Evolutionary conservation across 768 basidiomycete species (phyloP).

Genomic region (Ramaria sp.): DNA sequence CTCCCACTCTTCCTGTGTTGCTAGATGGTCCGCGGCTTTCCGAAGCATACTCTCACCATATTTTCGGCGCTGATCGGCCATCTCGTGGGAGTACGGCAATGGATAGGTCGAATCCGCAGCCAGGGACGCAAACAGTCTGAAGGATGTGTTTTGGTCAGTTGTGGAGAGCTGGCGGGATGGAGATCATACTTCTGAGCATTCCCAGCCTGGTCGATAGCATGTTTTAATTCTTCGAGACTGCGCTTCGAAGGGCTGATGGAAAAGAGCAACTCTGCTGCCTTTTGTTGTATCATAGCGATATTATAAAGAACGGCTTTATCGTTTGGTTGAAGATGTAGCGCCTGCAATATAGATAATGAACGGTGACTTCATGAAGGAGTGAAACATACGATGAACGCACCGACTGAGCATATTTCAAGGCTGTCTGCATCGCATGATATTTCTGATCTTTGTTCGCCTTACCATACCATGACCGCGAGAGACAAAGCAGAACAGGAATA

Average conservation of each 20-base stretch:
- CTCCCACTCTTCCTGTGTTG: slow-evolving; percentile 62
- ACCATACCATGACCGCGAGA: slow-evolving; percentile 89
- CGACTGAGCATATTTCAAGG: slow-evolving; percentile 72
- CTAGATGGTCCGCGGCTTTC: slow-evolving; percentile 69
- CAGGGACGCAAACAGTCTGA: slow-evolving; percentile 74
- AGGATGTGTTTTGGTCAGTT: slow-evolving; percentile 2
- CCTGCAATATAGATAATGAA: slow-evolving; percentile 33
- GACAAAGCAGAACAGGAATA: slow-evolving; percentile 65
- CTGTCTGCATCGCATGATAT: slow-evolving; percentile 71
- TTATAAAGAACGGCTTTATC: slow-evolving; percentile 93
- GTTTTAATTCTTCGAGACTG: slow-evolving; percentile 66
- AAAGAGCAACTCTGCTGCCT: slow-evolving; percentile 84
- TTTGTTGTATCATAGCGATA: slow-evolving; percentile 97
- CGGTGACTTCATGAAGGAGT: neutral
- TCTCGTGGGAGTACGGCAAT: slow-evolving; percentile 76
- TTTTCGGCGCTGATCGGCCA: slow-evolving; percentile 81
- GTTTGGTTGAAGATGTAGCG: slow-evolving; percentile 68
- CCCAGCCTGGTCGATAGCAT: slow-evolving; percentile 67
- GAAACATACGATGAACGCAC: slow-evolving; percentile 27
- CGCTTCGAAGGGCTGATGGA: slow-evolving; percentile 64
- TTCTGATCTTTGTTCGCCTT: slow-evolving; percentile 88
- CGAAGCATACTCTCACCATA: slow-evolving; percentile 85
- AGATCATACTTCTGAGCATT: slow-evolving; percentile 72
- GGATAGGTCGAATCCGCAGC: slow-evolving; percentile 57
- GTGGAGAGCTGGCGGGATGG: neutral